Percentiles rank a stretch among this genome's conserved stretches.
Evolutionary conservation across 495 filamentous ascomycete species (phyloP).

Genomic region (Copromyces sp.): DNA sequence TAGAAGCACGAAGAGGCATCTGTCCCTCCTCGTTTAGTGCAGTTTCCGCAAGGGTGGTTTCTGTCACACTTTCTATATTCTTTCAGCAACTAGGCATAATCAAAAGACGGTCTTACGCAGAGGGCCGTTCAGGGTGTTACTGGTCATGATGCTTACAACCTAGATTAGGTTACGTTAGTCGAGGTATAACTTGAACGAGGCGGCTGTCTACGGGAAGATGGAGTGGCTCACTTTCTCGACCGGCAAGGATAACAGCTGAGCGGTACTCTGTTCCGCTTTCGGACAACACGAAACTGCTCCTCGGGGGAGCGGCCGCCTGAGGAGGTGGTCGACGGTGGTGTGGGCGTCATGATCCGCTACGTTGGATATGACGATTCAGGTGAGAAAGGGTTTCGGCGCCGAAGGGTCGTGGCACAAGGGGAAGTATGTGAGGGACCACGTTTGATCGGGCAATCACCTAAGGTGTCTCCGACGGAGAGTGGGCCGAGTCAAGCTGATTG

Average conservation of each 20-base stretch:
- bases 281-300: conserved; percentile 76
- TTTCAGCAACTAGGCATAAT: neutral
- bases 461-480: neutral
- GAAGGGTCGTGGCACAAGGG: neutral
- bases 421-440: neutral
- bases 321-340: conserved; percentile 80
- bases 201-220: conserved; percentile 2
- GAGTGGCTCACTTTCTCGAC: conserved; percentile 72
- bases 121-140: neutral
- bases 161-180: conserved; percentile 20
- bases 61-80: conserved; percentile 74
- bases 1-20: conserved; percentile 83
- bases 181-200: neutral
- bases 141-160: conserved; percentile 18
- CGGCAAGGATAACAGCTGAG: conserved; percentile 90
- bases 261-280: conserved; percentile 90
- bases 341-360: conserved; percentile 61
- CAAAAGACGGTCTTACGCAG: conserved; percentile 4
- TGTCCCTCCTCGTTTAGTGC: conserved; percentile 63
- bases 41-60: conserved; percentile 87
- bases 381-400: neutral
- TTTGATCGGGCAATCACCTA: neutral
- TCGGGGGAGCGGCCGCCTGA: conserved; percentile 71
- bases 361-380: neutral
- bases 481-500: neutral